A percentile compares a stretch with the other conserved stretches of the same genome.
phyloP scores from a whole-genome alignment of 169 alveolate species.

The Plasmodium knowlesi region DNA sequence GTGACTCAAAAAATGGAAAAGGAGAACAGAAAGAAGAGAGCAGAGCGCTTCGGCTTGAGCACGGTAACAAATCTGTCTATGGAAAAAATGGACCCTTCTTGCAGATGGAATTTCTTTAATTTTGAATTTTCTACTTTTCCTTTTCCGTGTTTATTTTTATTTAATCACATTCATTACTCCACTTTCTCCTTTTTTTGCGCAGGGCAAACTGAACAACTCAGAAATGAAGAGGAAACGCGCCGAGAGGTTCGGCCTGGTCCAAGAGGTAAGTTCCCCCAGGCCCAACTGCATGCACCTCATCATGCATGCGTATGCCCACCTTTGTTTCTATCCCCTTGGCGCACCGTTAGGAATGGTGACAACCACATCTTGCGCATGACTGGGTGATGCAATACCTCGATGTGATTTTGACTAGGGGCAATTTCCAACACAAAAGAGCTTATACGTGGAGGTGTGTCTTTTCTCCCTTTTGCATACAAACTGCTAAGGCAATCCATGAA shows the following conservation, averaged over 20 bases:
- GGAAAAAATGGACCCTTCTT: neutral
- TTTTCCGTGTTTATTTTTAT: neutral
- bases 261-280: constrained; percentile 38
- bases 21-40: constrained; percentile 68
- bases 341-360: neutral
- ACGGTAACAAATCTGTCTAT: neutral
- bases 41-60: constrained; percentile 71
- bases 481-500: neutral
- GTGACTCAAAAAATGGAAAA: constrained; percentile 72
- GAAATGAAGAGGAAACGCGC: constrained; percentile 64
- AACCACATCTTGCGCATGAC: neutral
- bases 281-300: neutral
- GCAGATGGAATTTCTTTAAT: neutral
- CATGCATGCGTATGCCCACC: neutral
- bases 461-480: neutral
- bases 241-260: constrained; percentile 54
- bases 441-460: neutral
- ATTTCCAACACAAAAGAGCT: neutral
- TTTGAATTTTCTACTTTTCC: neutral
- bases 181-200: neutral
- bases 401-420: neutral
- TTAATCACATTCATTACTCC: neutral
- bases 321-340: neutral
- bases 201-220: constrained; percentile 46
- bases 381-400: neutral